Evolutionary conservation across 352 stramenopile species (phyloP).

Genomic region (Hyphochytrium catenoides): DNA sequence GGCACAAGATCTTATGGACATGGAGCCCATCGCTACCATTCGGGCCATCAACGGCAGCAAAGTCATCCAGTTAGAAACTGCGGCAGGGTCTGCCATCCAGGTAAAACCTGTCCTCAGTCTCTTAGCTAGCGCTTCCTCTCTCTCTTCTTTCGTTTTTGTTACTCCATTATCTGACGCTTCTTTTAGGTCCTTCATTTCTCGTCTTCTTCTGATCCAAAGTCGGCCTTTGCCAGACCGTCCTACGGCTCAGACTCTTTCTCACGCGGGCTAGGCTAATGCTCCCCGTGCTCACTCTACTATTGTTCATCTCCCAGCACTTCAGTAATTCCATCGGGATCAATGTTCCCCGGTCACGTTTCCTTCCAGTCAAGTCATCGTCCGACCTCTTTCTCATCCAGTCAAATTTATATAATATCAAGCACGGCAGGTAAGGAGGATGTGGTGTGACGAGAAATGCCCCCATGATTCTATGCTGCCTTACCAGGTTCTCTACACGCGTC

Average conservation of each 20-base stretch:
- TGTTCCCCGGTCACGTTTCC: slow-evolving; percentile 84
- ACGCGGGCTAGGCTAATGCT: too few relatives aligned
- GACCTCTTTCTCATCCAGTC: slow-evolving; percentile 87
- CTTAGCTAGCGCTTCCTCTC: background rate
- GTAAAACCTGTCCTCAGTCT: background rate
- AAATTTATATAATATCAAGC: slow-evolving; percentile 76
- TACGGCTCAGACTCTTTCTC: too few relatives aligned
- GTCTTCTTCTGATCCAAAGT: too few relatives aligned
- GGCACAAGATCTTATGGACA: slow-evolving; percentile 90
- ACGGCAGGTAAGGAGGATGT: slow-evolving; percentile 18
- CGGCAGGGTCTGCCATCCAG: slow-evolving; percentile 92
- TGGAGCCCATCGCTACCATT: slow-evolving; percentile 79
- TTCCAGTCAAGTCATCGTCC: slow-evolving; percentile 96
- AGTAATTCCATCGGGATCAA: slow-evolving; percentile 86
- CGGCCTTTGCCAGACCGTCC: too few relatives aligned
- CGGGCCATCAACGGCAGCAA: slow-evolving; percentile 81
- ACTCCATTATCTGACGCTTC: too few relatives aligned
- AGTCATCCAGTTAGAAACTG: slow-evolving; percentile 81
- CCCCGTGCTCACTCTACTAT: too few relatives aligned
- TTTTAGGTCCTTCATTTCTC: too few relatives aligned
- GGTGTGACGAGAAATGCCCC: too few relatives aligned
- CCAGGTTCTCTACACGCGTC: too few relatives aligned
- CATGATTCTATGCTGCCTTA: too few relatives aligned
- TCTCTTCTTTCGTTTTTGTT: slow-evolving; percentile 36
- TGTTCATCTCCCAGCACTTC: too few relatives aligned